Base-by-base conservation (phyloP, 257 asterid genomes). In the Paraleonurus japonicus region DNA sequence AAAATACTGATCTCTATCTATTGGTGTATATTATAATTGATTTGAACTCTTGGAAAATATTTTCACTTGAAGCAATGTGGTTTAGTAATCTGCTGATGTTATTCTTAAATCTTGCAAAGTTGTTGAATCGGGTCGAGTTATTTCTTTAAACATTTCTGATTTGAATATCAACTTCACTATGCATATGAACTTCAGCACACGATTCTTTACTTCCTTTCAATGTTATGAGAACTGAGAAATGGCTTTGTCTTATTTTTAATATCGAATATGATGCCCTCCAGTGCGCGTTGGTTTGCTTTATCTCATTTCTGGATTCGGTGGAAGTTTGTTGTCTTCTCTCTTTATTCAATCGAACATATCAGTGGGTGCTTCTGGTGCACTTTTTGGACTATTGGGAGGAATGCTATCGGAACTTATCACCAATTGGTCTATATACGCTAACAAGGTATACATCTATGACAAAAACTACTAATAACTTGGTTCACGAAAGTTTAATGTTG, bases 311-410 rank as follows among this genome's bases (percentile, higher is more conserved):
- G 98, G 98, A 76, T 79, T 90, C 28, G 98, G 98, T 24, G 97
- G 98, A 48, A 90, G 96, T 66, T 74, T 92, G 81, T 39, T 90
- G 27, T 92, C 97, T 13, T 89, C 92, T 63, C 92, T 90, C 73
- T 92, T 92, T 69, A 87, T 92, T 60, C 93, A 85, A 81, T 76
- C 90, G 41, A 84, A 90, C 65, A 90, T 92, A 83, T 92, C 98
- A 7, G 98, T 92, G 0, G 98, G 98, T 67, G 97, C 98, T 72
- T 92, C 98, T 7, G 96, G 97, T 74, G 96, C 98, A 54, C 92
- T 92, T 73, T 92, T 92, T 39, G 97, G 98, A 17, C 78, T 90
- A 66, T 87, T 92, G 78, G 98, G 98, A 17, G 87, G 92, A 75
- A 92, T 92, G 98, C 93, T 90, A 43, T 90, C 96, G 2, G 98